Base-by-base conservation (phyloP, 495 filamentous ascomycete genomes). In the Filosporella fistucella region DNA sequence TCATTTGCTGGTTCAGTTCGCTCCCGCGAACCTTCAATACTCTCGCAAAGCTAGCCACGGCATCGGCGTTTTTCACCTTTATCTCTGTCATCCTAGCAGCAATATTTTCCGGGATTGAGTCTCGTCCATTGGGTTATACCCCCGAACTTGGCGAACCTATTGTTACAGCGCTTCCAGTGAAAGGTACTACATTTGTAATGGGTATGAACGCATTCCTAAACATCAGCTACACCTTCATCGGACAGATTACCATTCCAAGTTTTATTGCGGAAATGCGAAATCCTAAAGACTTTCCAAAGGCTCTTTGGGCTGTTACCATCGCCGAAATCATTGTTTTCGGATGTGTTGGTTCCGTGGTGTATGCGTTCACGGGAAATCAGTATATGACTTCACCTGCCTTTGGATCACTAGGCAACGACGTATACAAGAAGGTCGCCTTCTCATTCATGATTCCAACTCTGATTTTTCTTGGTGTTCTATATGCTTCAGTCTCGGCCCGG, bases 231-330 rank as follows among this genome's bases (percentile, higher is more conserved):
- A 95, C 89, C 6, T 93, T 95, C 65, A 93, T 95, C 53, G 89
- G 89, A 3, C 89, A 95, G 61, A 95, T 95, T 63, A 95, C 89
- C 0, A 71, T 95, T 20, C 89, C 89, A 2, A 87, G 82, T 56
- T 95, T 95, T 70, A 95, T 95, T 52, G 89, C 89, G 4, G 89
- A 95, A 62, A 95, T 95, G 89, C 82, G 79, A 59, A 77, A 93
- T 28, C 89, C 89, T 0, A 75, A 73, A 47, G 89, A 95, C 52
- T 95, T 95, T 63, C 89, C 87, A 59, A 94, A 94, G 64, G 88
- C 89, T 18, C 74, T 95, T 2, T 93, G 86, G 70, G 86, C 81
- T 16, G 88, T 91, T 46, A 93, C 89, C 26, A 87, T 93, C 42
- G 81, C 83, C 43, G 89, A 95, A 57, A 70, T 94, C 42, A 80